Percentiles rank a stretch among this genome's conserved stretches.
These are phyloP conservation scores for Tulasnella sp. DNA, from an alignment of 768 basidiomycete genomes.

Conservation along the genomic window DNA sequence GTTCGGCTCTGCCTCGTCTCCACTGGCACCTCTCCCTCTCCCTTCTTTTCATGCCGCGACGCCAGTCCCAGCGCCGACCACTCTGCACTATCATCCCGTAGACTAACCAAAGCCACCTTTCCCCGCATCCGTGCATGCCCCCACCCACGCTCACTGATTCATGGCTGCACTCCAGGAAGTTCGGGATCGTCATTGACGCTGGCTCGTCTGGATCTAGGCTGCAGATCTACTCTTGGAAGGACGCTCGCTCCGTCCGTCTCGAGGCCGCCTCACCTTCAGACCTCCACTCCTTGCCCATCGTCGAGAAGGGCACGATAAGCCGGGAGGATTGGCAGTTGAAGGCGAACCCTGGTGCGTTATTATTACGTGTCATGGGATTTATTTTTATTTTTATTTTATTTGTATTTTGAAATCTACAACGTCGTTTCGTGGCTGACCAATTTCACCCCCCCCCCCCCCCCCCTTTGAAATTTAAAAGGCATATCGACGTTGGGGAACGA, in stretches of 20 bases:
- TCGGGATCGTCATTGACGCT: slow-evolving; percentile 94
- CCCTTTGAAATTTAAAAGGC: too few species aligned
- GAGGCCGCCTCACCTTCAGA: not conserved
- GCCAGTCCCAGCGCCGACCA: too few species aligned
- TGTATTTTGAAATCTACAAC: too few species aligned
- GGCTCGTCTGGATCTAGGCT: slow-evolving; percentile 94
- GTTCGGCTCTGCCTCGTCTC: too few species aligned
- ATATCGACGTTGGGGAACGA: slow-evolving; percentile 70
- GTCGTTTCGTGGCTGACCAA: too few species aligned
- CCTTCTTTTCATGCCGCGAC: too few species aligned
- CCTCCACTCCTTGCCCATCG: slow-evolving; percentile 50
- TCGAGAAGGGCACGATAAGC: slow-evolving; percentile 79
- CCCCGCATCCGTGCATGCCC: slow-evolving; percentile 47
- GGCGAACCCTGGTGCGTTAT: slow-evolving; percentile 77
- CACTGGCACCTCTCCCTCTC: too few species aligned
- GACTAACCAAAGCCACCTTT: too few species aligned
- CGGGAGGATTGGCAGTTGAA: slow-evolving; percentile 83
- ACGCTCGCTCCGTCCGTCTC: slow-evolving; percentile 48
- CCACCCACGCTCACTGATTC: slow-evolving; percentile 58
- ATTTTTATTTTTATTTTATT: too few species aligned
- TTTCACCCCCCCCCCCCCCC: too few species aligned
- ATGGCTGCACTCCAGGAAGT: slow-evolving; percentile 71
- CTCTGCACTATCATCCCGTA: too few species aligned
- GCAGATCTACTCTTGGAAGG: slow-evolving; percentile 95
- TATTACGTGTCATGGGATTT: too few species aligned